phyloP scores from a whole-genome alignment of 768 basidiomycete species.

The Pleurotus sapidus region DNA sequence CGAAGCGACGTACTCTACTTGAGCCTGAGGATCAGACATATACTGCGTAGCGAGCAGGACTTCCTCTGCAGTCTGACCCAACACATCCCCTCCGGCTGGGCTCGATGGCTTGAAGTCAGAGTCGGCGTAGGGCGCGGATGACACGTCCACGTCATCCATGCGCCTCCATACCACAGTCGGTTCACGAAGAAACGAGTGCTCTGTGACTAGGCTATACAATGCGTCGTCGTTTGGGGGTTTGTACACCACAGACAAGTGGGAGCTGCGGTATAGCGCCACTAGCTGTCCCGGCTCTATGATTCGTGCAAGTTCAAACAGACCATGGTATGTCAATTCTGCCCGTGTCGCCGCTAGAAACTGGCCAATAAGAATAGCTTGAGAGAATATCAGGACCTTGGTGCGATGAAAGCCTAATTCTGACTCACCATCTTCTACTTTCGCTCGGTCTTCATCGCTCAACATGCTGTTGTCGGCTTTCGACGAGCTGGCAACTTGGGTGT shows the following conservation, averaged over 20 bases:
- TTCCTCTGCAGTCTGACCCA: slow-evolving; percentile 67
- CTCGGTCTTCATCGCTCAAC: slow-evolving; percentile 52
- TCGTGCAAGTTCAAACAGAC: slow-evolving; percentile 76
- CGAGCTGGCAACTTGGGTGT: slow-evolving; percentile 14
- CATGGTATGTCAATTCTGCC: slow-evolving; percentile 87
- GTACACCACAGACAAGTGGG: slow-evolving; percentile 86
- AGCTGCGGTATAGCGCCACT: slow-evolving; percentile 91
- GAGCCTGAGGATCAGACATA: slow-evolving; percentile 32
- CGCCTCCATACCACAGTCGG: slow-evolving; percentile 87
- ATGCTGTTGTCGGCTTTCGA: slow-evolving; percentile 18
- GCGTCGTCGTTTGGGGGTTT: slow-evolving; percentile 38
- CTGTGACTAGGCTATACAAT: slow-evolving; percentile 83
- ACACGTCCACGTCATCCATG: slow-evolving; percentile 84
- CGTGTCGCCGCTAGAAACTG: slow-evolving; percentile 67
- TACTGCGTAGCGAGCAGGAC: slow-evolving; percentile 49
- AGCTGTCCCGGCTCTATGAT: slow-evolving; percentile 49
- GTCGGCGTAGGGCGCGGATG: slow-evolving; percentile 76
- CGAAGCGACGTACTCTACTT: slow-evolving; percentile 54
- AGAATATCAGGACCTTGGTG: not conserved
- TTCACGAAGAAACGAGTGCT: slow-evolving; percentile 77
- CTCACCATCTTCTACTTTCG: slow-evolving; percentile 72
- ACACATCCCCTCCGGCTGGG: slow-evolving; percentile 80
- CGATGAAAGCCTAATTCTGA: not conserved
- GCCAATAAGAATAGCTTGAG: slow-evolving; percentile 61
- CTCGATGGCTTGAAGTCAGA: slow-evolving; percentile 58